Percentiles rank a stretch among this genome's conserved stretches.
phyloP scores from a whole-genome alignment of 768 basidiomycete species.

The Porpolomopsis calyptriformis region DNA sequence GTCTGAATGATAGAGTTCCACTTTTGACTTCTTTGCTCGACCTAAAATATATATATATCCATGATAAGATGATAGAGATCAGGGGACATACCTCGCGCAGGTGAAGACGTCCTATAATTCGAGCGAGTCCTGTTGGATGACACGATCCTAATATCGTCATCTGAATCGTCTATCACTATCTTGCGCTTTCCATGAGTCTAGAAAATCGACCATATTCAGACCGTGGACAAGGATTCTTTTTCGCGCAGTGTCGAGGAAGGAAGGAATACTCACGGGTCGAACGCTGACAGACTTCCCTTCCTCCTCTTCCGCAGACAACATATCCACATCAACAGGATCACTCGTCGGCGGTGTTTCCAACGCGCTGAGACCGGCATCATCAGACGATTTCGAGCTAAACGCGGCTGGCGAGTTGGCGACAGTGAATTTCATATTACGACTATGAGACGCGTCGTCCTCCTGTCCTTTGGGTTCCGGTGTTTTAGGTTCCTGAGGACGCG shows the following conservation, averaged over 20 bases:
- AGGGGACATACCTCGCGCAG: slow-evolving; percentile 31
- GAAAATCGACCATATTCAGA: slow-evolving; percentile 7
- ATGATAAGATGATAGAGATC: not conserved
- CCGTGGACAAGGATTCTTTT: not conserved
- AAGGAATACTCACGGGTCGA: slow-evolving; percentile 22
- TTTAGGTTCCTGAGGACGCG: slow-evolving; percentile 26
- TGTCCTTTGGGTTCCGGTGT: slow-evolving; percentile 29
- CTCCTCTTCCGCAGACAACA: slow-evolving; percentile 44
- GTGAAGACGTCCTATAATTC: slow-evolving; percentile 19
- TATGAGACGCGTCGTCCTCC: slow-evolving; percentile 18
- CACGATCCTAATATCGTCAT: slow-evolving; percentile 38
- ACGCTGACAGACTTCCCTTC: slow-evolving; percentile 16
- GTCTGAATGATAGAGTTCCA: slow-evolving; percentile 42
- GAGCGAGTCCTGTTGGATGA: not conserved
- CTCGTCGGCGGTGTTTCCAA: slow-evolving; percentile 67
- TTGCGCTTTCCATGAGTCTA: slow-evolving; percentile 54
- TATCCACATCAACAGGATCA: slow-evolving; percentile 68
- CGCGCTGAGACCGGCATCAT: slow-evolving; percentile 23
- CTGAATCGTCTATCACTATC: slow-evolving; percentile 57
- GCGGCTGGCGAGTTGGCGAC: slow-evolving; percentile 38
- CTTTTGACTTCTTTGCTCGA: slow-evolving; percentile 50
- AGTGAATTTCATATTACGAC: too few relatives aligned
- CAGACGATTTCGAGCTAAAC: slow-evolving; percentile 17
- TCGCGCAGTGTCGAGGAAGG: not conserved
- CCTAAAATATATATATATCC: slow-evolving; percentile 21